Conservation (phyloP, 2,329 filamentous ascomycete species). For the Xylaria sp. region DNA sequence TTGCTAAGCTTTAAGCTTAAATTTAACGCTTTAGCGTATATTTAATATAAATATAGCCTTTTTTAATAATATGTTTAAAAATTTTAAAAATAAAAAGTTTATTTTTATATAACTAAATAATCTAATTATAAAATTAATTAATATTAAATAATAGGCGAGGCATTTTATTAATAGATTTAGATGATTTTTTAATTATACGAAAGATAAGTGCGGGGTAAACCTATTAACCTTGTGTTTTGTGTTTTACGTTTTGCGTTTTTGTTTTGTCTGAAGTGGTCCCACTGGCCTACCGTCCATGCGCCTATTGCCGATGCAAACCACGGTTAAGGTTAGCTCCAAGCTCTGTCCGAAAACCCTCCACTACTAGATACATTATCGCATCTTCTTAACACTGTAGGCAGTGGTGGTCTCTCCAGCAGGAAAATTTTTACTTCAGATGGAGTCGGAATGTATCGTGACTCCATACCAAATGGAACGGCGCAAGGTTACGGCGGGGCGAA, state of each 20-base stretch:
- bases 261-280: too few species aligned
- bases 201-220: too few species aligned
- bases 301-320: neutral
- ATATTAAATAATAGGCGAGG: neutral
- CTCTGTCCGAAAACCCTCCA: constrained; percentile 2
- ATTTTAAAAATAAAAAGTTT: too few species aligned
- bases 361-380: constrained; percentile 4
- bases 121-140: neutral
- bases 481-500: neutral
- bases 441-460: constrained; percentile 18
- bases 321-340: constrained; percentile 11
- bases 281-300: too few species aligned
- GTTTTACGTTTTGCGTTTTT: too few species aligned
- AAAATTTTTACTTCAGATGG: constrained; percentile 23
- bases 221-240: too few species aligned
- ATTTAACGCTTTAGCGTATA: neutral
- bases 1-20: neutral
- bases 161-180: too few species aligned
- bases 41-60: neutral
- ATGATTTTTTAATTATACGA: too few species aligned
- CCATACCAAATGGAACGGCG: constrained; percentile 15
- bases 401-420: neutral
- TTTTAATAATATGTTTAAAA: neutral
- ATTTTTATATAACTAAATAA: neutral
- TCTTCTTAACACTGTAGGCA: neutral